Percentiles rank a stretch among this genome's conserved stretches.
Conservation (phyloP, 208 protist genomes). For the Trypanosoma boissoni region DNA sequence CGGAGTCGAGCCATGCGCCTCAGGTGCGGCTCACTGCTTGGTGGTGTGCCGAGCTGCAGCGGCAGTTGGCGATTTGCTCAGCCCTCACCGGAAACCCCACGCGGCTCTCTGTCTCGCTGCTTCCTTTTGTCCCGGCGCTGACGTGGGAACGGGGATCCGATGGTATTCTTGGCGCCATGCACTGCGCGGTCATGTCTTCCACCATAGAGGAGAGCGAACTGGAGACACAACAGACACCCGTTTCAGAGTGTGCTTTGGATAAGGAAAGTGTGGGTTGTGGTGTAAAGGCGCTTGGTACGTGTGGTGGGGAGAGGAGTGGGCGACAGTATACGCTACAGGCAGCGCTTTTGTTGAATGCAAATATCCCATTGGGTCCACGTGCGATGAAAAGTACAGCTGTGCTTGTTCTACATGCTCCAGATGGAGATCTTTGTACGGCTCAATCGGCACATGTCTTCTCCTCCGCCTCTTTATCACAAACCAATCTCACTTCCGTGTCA, state of each 20-base stretch:
- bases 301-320: not conserved
- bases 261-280: too few species aligned
- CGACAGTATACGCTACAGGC: conserved; percentile 23
- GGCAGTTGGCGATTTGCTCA: conserved; percentile 38
- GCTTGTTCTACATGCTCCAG: conserved; percentile 10
- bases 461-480: too few species aligned
- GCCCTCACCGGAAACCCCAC: conserved; percentile 27
- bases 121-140: conserved; percentile 45
- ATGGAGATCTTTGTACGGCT: not conserved
- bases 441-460: too few species aligned
- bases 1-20: not conserved
- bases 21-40: conserved; percentile 21
- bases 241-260: too few species aligned
- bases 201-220: not conserved
- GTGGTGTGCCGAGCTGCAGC: conserved; percentile 69
- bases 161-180: conserved; percentile 52
- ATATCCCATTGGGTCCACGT: conserved; percentile 28
- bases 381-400: conserved; percentile 15
- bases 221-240: not conserved
- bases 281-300: too few species aligned
- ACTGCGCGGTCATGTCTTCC: conserved; percentile 24
- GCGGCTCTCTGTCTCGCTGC: conserved; percentile 30
- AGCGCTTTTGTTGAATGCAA: conserved; percentile 48
- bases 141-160: conserved; percentile 49
- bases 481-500: too few species aligned